Conservation (phyloP, 1,284 basidiomycete species). For the Pseudozyma hubeiensis region DNA sequence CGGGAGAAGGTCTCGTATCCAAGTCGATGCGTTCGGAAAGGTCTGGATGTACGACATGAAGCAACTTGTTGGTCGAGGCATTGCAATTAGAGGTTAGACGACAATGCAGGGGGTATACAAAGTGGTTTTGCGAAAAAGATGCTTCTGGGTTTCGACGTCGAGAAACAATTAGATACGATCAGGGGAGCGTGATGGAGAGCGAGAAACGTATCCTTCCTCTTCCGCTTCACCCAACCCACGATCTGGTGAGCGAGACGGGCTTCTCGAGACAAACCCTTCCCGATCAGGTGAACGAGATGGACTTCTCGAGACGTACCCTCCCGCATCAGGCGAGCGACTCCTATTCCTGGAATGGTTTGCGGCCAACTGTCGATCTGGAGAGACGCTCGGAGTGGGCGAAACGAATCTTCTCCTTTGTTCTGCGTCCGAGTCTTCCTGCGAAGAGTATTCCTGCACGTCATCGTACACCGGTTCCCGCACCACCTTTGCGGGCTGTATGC, state of each 20-base stretch:
- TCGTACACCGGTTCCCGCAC: not conserved
- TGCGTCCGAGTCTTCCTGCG: slow-evolving; percentile 71
- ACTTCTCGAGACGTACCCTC: slow-evolving; percentile 16
- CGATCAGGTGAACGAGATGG: slow-evolving; percentile 15
- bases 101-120: too few species aligned
- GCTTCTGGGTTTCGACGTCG: too few species aligned
- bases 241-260: slow-evolving; percentile 18
- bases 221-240: slow-evolving; percentile 8
- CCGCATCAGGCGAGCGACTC: slow-evolving; percentile 12
- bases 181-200: slow-evolving; percentile 41
- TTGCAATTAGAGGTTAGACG: too few species aligned
- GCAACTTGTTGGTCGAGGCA: too few species aligned
- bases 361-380: slow-evolving; percentile 33
- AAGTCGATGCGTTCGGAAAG: too few species aligned
- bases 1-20: too few species aligned
- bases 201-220: slow-evolving; percentile 5
- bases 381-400: slow-evolving; percentile 28
- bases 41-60: too few species aligned
- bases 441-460: slow-evolving; percentile 33
- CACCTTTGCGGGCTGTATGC: not conserved
- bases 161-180: slow-evolving; percentile 22
- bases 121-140: too few species aligned
- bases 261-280: slow-evolving; percentile 15
- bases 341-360: slow-evolving; percentile 15
- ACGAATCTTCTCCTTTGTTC: slow-evolving; percentile 51